These are phyloP conservation scores for Cladobotryum protrusum DNA, from an alignment of 2,329 filamentous ascomycete genomes.

Conservation along the genomic window DNA sequence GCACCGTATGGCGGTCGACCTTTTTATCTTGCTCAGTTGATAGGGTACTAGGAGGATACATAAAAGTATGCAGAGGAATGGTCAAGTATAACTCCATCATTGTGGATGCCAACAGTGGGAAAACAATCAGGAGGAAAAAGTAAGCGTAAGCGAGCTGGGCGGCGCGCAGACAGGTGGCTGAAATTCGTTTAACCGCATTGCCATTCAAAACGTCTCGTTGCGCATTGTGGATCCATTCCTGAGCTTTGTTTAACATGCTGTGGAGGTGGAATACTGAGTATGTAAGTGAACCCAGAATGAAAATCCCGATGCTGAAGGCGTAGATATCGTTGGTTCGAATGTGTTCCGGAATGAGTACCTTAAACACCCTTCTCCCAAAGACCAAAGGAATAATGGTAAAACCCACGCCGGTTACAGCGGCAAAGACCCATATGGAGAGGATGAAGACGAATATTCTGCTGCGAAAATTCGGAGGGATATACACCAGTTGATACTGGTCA, in stretches of 20 bases:
- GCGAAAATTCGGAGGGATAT: conserved; percentile 80
- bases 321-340: conserved; percentile 90
- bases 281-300: conserved; percentile 62
- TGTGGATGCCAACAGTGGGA: conserved; percentile 73
- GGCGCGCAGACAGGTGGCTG: conserved; percentile 25
- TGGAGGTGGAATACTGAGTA: conserved; percentile 55
- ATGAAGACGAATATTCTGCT: conserved; percentile 79
- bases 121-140: conserved; percentile 64
- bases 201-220: conserved; percentile 18
- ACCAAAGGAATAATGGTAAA: conserved; percentile 82
- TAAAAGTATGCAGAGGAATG: conserved; percentile 78
- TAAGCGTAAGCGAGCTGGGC: conserved; percentile 66
- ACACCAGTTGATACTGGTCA: conserved; percentile 63
- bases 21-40: conserved; percentile 20
- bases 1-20: conserved; percentile 58
- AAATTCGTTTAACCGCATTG: conserved; percentile 19
- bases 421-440: conserved; percentile 86
- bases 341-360: conserved; percentile 61
- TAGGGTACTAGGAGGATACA: conserved; percentile 38
- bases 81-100: conserved; percentile 84
- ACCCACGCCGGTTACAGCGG: conserved; percentile 76
- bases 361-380: conserved; percentile 75
- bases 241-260: conserved; percentile 29
- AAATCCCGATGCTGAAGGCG: conserved; percentile 86
- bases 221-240: conserved; percentile 22